These are phyloP conservation scores for Bathelium albidoporum DNA, from an alignment of 495 filamentous ascomycete genomes.

Conservation along the genomic window DNA sequence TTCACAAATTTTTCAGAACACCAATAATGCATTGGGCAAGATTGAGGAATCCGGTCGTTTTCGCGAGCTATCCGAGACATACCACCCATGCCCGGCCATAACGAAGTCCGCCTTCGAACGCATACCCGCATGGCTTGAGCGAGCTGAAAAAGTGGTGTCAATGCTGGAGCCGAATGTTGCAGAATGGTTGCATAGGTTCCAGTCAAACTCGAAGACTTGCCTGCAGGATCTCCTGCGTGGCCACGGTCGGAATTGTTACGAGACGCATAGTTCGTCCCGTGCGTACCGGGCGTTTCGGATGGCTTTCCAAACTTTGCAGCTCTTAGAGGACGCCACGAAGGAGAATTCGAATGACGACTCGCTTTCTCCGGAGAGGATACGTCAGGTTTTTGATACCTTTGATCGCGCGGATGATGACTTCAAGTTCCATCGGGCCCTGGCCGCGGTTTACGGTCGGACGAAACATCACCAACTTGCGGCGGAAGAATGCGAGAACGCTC, in stretches of 20 bases:
- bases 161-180: background rate
- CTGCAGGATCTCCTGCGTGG: constrained; percentile 1
- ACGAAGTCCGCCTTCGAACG: background rate
- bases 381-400: background rate
- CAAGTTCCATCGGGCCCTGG: constrained; percentile 1
- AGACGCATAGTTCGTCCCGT: background rate
- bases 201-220: background rate
- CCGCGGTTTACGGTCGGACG: background rate
- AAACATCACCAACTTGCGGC: background rate
- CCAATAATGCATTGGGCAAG: background rate
- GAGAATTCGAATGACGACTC: background rate
- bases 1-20: background rate
- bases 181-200: constrained; percentile 2
- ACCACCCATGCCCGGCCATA: background rate
- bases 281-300: background rate
- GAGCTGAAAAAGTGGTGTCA: background rate
- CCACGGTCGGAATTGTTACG: background rate
- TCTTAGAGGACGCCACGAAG: background rate
- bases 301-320: background rate
- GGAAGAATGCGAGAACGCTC: background rate
- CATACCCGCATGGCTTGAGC: constrained; percentile 1
- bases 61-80: background rate
- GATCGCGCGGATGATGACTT: background rate
- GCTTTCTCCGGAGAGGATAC: constrained; percentile 1
- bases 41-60: background rate